Evolutionary conservation across 139 green algal genomes (phyloP).

Genomic region (Chlamydomonas eustigma): DNA sequence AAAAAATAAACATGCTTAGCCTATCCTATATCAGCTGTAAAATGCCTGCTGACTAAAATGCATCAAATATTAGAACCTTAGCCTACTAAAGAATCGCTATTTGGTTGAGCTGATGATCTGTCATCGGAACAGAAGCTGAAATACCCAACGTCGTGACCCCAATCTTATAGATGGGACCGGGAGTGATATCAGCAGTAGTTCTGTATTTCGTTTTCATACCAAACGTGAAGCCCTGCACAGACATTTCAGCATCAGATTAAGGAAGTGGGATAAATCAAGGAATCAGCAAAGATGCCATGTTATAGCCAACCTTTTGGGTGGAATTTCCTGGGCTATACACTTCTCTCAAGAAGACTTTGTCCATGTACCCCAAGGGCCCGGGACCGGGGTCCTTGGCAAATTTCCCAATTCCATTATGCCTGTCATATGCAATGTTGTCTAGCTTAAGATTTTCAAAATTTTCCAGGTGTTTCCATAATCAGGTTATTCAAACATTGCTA

Average conservation of each 20-base stretch:
- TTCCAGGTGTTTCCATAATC: too few relatives aligned
- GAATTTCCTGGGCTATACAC: not conserved
- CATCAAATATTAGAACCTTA: too few relatives aligned
- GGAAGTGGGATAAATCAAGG: too few relatives aligned
- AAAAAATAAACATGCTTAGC: too few relatives aligned
- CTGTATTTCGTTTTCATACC: not conserved
- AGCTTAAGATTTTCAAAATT: too few relatives aligned
- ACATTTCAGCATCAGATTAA: too few relatives aligned
- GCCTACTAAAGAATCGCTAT: slow-evolving; percentile 10
- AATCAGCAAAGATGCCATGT: too few relatives aligned
- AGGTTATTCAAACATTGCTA: too few relatives aligned
- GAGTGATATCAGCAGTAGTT: not conserved
- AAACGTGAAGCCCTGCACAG: slow-evolving; percentile 19
- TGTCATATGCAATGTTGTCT: too few relatives aligned
- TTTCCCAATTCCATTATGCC: too few relatives aligned
- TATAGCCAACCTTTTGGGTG: not conserved
- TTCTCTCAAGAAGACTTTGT: not conserved
- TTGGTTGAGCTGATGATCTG: not conserved
- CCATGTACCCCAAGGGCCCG: not conserved
- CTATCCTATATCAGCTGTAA: too few relatives aligned
- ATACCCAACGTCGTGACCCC: slow-evolving; percentile 9
- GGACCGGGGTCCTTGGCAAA: not conserved
- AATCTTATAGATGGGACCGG: not conserved
- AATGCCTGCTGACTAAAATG: too few relatives aligned
- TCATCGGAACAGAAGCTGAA: slow-evolving; percentile 3